phyloP scores from a whole-genome alignment of 495 filamentous ascomycete genomes.

The Podospora sp. region DNA sequence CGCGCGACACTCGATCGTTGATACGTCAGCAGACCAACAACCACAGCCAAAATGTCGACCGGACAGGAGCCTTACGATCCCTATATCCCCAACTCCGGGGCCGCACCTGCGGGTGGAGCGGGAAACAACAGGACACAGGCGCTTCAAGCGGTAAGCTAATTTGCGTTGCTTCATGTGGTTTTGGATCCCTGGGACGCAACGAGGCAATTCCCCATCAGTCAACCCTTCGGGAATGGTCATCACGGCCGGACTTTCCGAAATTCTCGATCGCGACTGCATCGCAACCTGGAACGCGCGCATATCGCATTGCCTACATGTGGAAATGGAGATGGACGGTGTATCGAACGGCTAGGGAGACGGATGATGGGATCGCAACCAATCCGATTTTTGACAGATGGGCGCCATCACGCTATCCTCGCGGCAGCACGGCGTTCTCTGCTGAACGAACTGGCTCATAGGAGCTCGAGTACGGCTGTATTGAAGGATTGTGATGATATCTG shows the following conservation, averaged over 20 bases:
- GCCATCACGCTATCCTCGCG: no score
- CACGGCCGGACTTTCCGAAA: not conserved
- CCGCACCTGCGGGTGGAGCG: constrained; percentile 42
- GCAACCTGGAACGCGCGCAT: not conserved
- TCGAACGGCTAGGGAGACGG: not conserved
- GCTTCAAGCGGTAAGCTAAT: constrained; percentile 76
- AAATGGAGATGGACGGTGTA: not conserved
- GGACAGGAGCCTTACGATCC: constrained; percentile 85
- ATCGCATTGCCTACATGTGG: not conserved
- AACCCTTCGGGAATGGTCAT: not conserved
- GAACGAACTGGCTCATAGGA: no score
- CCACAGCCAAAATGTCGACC: constrained; percentile 54
- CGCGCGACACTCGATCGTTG: constrained; percentile 5
- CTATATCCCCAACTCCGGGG: constrained; percentile 75
- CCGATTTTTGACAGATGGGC: no score
- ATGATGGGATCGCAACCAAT: not conserved
- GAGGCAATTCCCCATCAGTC: not conserved
- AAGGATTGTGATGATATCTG: no score
- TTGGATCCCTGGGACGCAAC: constrained; percentile 20
- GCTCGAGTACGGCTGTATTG: no score
- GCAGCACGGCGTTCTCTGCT: no score
- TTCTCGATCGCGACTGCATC: not conserved
- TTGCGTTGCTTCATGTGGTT: constrained; percentile 14
- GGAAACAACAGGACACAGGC: constrained; percentile 57
- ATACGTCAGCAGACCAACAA: constrained; percentile 4